Conservation (phyloP, 495 filamentous ascomycete species). For the Xylaria curta region DNA sequence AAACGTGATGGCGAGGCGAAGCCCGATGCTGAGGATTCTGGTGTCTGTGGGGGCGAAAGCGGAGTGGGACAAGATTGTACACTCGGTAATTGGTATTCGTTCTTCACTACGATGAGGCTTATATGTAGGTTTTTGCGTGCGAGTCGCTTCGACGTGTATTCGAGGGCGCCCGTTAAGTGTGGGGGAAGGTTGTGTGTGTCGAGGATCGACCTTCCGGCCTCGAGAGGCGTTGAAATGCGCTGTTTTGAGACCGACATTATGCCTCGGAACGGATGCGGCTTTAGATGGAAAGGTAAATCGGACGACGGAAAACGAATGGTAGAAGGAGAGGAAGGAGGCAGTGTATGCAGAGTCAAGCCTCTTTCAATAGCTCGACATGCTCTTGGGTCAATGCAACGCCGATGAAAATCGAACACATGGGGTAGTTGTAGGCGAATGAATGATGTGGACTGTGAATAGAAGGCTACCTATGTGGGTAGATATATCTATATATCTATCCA, state of each 20-base stretch:
- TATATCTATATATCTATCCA: constrained; percentile 13
- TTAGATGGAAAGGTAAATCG: constrained; percentile 3
- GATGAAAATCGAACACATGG: background rate
- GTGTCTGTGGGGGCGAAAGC: constrained; percentile 39
- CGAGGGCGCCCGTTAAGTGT: constrained; percentile 50
- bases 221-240: constrained; percentile 61
- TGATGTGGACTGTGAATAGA: background rate
- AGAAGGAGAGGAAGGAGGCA: constrained; percentile 6
- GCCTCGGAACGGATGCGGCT: background rate
- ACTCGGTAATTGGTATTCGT: constrained; percentile 55
- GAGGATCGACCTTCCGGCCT: constrained; percentile 57
- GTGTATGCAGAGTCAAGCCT: constrained; percentile 23
- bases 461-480: constrained; percentile 10
- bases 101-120: constrained; percentile 56
- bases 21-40: constrained; percentile 27
- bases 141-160: constrained; percentile 58
- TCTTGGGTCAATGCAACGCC: constrained; percentile 2
- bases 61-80: constrained; percentile 34
- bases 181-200: constrained; percentile 55
- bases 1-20: constrained; percentile 40
- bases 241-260: constrained; percentile 49
- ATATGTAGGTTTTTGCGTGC: constrained; percentile 53
- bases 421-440: background rate
- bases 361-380: background rate
- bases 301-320: background rate